Conservation (phyloP, 805 yeast species). For the Starmerella vitae region DNA sequence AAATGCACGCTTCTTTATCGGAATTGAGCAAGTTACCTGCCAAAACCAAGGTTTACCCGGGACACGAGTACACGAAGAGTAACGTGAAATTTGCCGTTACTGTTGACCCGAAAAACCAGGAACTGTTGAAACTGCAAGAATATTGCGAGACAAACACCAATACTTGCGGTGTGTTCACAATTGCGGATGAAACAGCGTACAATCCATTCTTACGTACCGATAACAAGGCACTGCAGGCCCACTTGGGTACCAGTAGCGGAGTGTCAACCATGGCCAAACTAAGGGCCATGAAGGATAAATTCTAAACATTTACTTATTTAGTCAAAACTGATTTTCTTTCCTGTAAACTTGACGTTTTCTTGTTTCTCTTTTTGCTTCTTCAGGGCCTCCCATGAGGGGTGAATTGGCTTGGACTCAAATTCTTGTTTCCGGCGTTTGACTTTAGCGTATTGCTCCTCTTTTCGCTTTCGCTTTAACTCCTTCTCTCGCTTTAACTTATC, state of each 20-base stretch:
- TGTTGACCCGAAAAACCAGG: conserved; percentile 37
- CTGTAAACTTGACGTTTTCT: conserved; percentile 51
- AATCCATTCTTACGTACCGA: conserved; percentile 81
- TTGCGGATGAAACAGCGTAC: conserved; percentile 62
- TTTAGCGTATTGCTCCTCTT: conserved; percentile 7
- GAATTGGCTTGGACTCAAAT: conserved; percentile 34
- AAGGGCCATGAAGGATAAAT: conserved; percentile 62
- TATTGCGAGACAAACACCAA: conserved; percentile 44
- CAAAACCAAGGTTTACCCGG: conserved; percentile 71
- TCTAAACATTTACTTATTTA: conserved; percentile 26
- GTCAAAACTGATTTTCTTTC: conserved; percentile 75
- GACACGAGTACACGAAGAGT: conserved; percentile 86
- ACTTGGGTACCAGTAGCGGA: conserved; percentile 40
- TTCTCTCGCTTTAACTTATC: conserved; percentile 35
- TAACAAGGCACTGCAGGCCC: conserved; percentile 48
- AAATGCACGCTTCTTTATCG: conserved; percentile 66
- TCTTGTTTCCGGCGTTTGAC: conserved; percentile 23
- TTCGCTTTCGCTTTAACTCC: conserved; percentile 10
- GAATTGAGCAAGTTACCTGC: conserved; percentile 47
- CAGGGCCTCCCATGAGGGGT: conserved; percentile 98
- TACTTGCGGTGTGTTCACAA: conserved; percentile 77
- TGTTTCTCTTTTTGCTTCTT: conserved; percentile 53
- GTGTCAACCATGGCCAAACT: conserved; percentile 56
- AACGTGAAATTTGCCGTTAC: conserved; percentile 67
- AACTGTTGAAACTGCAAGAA: conserved; percentile 41